phyloP scores from a whole-genome alignment of 306 rosid species.

The Senna tora region DNA sequence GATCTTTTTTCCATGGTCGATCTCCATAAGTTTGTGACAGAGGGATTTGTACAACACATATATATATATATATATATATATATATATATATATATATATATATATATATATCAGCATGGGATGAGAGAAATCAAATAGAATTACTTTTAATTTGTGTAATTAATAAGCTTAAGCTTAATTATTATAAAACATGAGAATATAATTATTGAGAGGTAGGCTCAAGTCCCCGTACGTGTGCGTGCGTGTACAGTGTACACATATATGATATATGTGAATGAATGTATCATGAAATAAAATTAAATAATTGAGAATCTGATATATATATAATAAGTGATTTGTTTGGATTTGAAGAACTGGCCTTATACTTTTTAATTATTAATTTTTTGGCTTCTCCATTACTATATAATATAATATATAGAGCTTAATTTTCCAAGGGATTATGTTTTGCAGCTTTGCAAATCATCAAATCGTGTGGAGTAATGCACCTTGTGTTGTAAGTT shows the following conservation, averaged over 20 bases:
- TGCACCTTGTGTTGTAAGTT: slow-evolving; percentile 42
- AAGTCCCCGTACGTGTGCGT: slow-evolving; percentile 56
- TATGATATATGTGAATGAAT: too few species aligned
- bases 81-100: too few species aligned
- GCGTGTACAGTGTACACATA: not conserved
- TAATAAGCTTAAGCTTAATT: slow-evolving; percentile 37
- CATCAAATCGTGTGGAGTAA: slow-evolving; percentile 65
- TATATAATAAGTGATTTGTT: slow-evolving; percentile 50
- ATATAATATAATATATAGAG: not conserved
- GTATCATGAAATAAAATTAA: not conserved
- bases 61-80: too few species aligned
- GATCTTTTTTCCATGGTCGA: not conserved
- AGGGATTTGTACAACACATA: slow-evolving; percentile 25
- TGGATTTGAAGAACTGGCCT: slow-evolving; percentile 42
- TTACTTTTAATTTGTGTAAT: too few species aligned
- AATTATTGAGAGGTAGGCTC: slow-evolving; percentile 44
- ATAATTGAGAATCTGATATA: slow-evolving; percentile 51
- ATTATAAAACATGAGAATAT: slow-evolving; percentile 4
- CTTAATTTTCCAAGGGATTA: slow-evolving; percentile 49
- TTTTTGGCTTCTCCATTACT: slow-evolving; percentile 5
- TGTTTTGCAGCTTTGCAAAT: slow-evolving; percentile 46
- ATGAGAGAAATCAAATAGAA: too few species aligned
- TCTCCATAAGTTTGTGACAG: slow-evolving; percentile 36
- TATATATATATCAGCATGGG: too few species aligned
- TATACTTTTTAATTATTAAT: slow-evolving; percentile 5